Evolutionary conservation across 768 basidiomycete genomes (phyloP).

Genomic region (Saitozyma podzolica): DNA sequence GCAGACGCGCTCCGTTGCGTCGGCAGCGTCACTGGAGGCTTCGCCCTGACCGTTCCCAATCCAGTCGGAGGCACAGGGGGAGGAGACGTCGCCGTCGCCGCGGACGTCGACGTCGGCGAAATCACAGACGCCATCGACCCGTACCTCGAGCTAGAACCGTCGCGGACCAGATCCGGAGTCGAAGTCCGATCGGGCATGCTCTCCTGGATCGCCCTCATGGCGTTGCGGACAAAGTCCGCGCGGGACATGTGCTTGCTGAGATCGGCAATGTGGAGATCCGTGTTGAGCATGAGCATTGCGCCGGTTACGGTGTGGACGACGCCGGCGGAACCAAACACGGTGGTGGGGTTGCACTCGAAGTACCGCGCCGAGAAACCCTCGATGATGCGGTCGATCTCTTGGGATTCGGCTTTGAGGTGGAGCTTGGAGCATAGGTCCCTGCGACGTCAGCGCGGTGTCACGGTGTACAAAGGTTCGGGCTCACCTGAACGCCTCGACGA

Average conservation of each 20-base stretch:
- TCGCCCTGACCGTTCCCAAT: conserved; percentile 9
- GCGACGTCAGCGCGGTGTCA: conserved; percentile 1
- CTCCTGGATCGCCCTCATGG: conserved; percentile 78
- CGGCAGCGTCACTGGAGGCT: conserved; percentile 10
- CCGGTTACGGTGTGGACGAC: conserved; percentile 94
- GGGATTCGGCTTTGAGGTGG: conserved; percentile 91
- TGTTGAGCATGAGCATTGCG: conserved; percentile 89
- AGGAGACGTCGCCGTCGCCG: background rate
- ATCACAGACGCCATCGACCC: too few relatives aligned
- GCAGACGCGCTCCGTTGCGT: conserved; percentile 33
- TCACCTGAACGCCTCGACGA: conserved; percentile 88
- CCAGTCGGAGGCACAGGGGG: conserved; percentile 6
- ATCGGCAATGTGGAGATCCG: conserved; percentile 95
- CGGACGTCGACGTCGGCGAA: too few relatives aligned
- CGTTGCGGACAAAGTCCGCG: conserved; percentile 87
- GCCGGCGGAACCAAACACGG: conserved; percentile 70
- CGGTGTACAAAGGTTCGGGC: conserved; percentile 1
- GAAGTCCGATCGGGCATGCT: conserved; percentile 64
- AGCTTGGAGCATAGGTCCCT: conserved; percentile 88
- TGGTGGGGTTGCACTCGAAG: conserved; percentile 83
- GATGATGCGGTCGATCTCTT: conserved; percentile 95
- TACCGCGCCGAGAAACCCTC: conserved; percentile 87
- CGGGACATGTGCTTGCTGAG: conserved; percentile 85
- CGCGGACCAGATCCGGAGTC: conserved; percentile 57
- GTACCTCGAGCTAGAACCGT: too few relatives aligned